Evolutionary conservation across 75 land plant genomes (phyloP).

Genomic region (Picea sitchensis): DNA sequence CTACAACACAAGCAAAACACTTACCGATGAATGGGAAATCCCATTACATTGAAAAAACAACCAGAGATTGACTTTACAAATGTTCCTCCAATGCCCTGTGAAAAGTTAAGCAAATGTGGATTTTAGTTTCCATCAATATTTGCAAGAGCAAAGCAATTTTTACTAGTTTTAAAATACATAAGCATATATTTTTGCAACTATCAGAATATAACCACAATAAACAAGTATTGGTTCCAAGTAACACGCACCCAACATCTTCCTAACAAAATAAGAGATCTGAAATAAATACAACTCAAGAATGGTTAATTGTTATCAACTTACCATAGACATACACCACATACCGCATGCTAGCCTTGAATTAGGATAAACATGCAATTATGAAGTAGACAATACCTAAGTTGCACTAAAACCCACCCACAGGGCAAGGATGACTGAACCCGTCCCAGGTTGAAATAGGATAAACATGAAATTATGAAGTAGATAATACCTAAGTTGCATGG

Average conservation of each 20-base stretch:
- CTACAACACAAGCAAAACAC: background rate
- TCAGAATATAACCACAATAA: background rate
- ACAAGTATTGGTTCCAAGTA: background rate
- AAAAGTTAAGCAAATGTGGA: background rate
- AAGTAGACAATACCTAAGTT: background rate
- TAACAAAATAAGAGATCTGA: background rate
- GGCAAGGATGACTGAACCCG: background rate
- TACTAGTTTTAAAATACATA: background rate
- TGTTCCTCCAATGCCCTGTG: conserved; percentile 49
- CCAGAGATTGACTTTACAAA: conserved; percentile 47
- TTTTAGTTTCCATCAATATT: background rate
- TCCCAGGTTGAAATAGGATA: background rate
- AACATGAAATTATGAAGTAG: background rate
- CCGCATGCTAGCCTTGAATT: background rate
- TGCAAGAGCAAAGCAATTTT: background rate
- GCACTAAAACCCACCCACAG: background rate
- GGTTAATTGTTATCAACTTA: background rate
- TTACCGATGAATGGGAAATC: conserved; percentile 51
- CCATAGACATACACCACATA: background rate
- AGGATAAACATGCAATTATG: background rate
- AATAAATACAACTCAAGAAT: too few species aligned
- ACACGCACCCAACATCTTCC: background rate
- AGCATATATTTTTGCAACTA: background rate
- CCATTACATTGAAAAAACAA: conserved; percentile 53
- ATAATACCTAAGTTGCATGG: background rate